These are phyloP conservation scores for Zygotorulaspora chibaensis DNA, from an alignment of 805 yeast species.

Conservation along the genomic window DNA sequence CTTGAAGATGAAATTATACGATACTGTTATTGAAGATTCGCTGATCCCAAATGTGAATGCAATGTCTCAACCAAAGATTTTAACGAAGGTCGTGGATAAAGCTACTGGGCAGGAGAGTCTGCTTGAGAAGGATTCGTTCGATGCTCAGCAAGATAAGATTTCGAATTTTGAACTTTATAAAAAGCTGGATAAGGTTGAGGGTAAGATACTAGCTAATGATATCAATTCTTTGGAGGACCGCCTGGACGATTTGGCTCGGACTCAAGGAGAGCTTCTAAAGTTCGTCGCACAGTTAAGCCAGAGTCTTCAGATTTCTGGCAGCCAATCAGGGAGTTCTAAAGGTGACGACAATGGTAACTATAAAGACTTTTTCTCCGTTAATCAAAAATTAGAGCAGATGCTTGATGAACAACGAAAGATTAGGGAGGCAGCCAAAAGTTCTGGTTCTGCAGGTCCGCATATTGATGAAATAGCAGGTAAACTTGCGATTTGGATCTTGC, in stretches of 20 bases:
- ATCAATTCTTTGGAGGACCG: slow-evolving; percentile 24
- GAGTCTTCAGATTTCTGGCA: not conserved
- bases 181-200: slow-evolving; percentile 33
- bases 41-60: slow-evolving; percentile 51
- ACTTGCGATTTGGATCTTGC: slow-evolving; percentile 30
- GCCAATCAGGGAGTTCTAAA: slow-evolving; percentile 2
- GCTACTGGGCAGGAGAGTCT: slow-evolving; percentile 35
- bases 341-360: slow-evolving; percentile 16
- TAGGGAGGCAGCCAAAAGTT: slow-evolving; percentile 25
- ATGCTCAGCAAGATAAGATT: slow-evolving; percentile 21
- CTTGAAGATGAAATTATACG: slow-evolving; percentile 53
- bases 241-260: slow-evolving; percentile 22
- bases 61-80: slow-evolving; percentile 44
- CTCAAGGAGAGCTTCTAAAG: slow-evolving; percentile 25
- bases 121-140: slow-evolving; percentile 28
- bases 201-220: slow-evolving; percentile 35
- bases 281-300: slow-evolving; percentile 20
- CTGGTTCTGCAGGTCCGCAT: slow-evolving; percentile 22
- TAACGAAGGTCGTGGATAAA: slow-evolving; percentile 38
- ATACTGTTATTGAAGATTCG: slow-evolving; percentile 50
- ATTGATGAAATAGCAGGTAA: slow-evolving; percentile 32
- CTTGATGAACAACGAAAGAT: slow-evolving; percentile 31
- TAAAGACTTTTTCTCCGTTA: slow-evolving; percentile 27
- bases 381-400: slow-evolving; percentile 30
- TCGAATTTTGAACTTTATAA: slow-evolving; percentile 27